A percentile compares a stretch with the other conserved stretches of the same genome.
phyloP scores from a whole-genome alignment of 2,329 filamentous ascomycete species.

The Trichoderma harzianum region DNA sequence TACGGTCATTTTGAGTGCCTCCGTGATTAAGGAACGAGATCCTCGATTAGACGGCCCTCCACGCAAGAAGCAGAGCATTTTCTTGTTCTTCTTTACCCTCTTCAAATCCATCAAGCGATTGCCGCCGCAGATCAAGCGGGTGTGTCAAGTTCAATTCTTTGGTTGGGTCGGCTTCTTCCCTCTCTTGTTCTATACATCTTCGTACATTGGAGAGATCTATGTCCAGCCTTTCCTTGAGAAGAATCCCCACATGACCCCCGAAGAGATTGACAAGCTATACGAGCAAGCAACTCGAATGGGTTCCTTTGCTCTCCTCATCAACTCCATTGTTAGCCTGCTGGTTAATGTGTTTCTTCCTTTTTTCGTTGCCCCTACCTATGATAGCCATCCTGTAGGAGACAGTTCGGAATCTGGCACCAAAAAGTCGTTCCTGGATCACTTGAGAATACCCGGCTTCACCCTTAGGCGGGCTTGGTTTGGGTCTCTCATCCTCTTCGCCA shows the following conservation, averaged over 20 bases:
- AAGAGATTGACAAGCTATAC: constrained; percentile 75
- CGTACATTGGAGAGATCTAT: constrained; percentile 90
- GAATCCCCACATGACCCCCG: constrained; percentile 73
- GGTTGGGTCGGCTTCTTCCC: constrained; percentile 97
- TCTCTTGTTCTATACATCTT: constrained; percentile 91
- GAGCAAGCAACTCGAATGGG: constrained; percentile 82
- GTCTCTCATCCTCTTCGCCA: constrained; percentile 78
- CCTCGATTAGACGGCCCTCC: constrained; percentile 67
- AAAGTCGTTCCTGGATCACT: constrained; percentile 50
- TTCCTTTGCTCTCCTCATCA: constrained; percentile 84
- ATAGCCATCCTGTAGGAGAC: constrained; percentile 38
- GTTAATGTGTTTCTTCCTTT: constrained; percentile 83
- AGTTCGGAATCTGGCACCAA: constrained; percentile 32
- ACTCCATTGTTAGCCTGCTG: constrained; percentile 77
- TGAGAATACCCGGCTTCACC: constrained; percentile 79
- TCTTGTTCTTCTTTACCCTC: constrained; percentile 77
- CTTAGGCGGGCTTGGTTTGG: constrained; percentile 84
- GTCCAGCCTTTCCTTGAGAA: constrained; percentile 74
- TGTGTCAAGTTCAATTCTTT: constrained; percentile 79
- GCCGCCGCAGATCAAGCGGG: constrained; percentile 75
- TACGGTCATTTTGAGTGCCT: constrained; percentile 69
- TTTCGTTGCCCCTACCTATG: constrained; percentile 79
- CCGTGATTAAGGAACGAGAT: constrained; percentile 72
- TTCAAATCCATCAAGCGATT: constrained; percentile 73
- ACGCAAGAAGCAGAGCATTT: constrained; percentile 59